Percentiles rank a stretch among this genome's conserved stretches.
Evolutionary conservation across 2,329 filamentous ascomycete species (phyloP).

Genomic region (Fusarium protoensiforme): DNA sequence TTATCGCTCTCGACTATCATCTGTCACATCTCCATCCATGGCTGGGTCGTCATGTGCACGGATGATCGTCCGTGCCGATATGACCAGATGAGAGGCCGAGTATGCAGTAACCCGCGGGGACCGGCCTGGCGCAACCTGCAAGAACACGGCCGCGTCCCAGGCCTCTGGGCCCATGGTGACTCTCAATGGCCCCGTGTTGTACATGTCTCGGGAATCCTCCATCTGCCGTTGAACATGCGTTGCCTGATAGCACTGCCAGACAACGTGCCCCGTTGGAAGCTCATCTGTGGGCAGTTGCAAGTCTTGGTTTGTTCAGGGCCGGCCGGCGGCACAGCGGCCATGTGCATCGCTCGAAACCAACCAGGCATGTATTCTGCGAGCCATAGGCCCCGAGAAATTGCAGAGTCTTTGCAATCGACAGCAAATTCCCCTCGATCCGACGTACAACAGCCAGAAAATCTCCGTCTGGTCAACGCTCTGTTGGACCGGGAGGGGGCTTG

Average conservation of each 20-base stretch:
- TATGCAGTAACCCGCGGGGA: constrained; percentile 27
- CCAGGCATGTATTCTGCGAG: constrained; percentile 9
- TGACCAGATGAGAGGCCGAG: constrained; percentile 19
- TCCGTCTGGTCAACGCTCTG: constrained; percentile 27
- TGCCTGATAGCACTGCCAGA: constrained; percentile 16
- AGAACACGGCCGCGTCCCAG: constrained; percentile 40
- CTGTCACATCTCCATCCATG: constrained; percentile 6
- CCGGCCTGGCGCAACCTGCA: constrained; percentile 31
- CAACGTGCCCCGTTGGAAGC: constrained; percentile 3
- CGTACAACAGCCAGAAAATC: constrained; percentile 21
- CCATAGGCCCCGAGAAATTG: background rate
- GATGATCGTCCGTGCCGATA: constrained; percentile 10
- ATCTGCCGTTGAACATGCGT: constrained; percentile 27
- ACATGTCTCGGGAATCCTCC: constrained; percentile 35
- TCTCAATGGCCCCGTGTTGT: constrained; percentile 21
- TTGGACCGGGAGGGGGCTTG: constrained; percentile 1
- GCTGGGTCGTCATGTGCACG: constrained; percentile 4
- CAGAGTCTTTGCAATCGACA: constrained; percentile 1
- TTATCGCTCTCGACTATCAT: constrained; percentile 13
- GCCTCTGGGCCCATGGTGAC: constrained; percentile 34
- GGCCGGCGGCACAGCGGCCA: background rate
- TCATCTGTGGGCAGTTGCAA: background rate
- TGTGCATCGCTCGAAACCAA: background rate
- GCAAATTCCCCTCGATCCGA: constrained; percentile 4
- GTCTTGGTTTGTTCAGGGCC: background rate